Evolutionary conservation across 768 basidiomycete genomes (phyloP).

Genomic region (Coprinellus aureogranulatus): DNA sequence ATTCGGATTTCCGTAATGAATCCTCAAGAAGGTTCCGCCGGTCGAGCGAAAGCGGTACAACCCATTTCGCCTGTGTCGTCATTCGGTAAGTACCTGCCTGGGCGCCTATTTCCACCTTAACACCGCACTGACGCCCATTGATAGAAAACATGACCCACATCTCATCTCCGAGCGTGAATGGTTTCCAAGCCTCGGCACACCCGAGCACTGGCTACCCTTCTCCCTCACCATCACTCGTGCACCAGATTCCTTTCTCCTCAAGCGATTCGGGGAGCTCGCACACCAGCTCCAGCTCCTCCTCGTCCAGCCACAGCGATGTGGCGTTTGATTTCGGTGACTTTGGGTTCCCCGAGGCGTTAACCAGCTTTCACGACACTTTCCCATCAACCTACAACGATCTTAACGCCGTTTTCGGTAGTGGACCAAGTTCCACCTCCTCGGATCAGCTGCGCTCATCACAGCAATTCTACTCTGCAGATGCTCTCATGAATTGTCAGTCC

Average conservation of each 20-base stretch:
- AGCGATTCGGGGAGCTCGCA: neutral
- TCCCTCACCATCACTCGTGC: neutral
- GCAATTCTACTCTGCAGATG: neutral
- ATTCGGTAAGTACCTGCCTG: neutral
- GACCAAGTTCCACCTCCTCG: neutral
- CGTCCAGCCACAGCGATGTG: neutral
- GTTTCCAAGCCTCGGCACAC: neutral
- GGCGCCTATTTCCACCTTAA: neutral
- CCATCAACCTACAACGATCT: neutral
- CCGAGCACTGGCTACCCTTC: neutral
- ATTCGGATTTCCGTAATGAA: conserved; percentile 2
- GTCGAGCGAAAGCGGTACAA: neutral
- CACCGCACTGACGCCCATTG: neutral
- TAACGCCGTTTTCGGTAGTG: neutral
- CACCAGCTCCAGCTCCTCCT: neutral
- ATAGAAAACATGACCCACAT: neutral
- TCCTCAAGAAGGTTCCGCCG: neutral
- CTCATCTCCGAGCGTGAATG: neutral
- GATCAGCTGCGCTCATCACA: neutral
- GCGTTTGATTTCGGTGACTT: neutral
- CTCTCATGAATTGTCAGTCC: conserved; percentile 2
- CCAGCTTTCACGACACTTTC: neutral
- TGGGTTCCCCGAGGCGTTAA: neutral
- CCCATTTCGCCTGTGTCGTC: conserved; percentile 1
- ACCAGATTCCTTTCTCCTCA: neutral